Base-by-base conservation (phyloP, 352 stramenopile species). In the Globisporangium cederbergense region DNA sequence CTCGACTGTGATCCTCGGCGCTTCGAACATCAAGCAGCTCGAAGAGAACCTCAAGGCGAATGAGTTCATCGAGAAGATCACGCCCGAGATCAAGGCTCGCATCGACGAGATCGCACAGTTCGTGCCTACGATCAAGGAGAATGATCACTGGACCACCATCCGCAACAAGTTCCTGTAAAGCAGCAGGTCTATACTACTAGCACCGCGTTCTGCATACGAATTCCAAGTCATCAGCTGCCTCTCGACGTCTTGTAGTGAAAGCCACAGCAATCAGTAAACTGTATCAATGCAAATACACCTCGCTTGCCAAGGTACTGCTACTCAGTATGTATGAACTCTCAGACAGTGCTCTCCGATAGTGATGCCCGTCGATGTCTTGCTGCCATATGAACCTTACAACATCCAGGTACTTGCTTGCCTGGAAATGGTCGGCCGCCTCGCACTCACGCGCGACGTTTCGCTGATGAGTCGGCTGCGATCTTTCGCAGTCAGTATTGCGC, bases 31-130 rank as follows among this genome's bases (percentile, higher is more conserved):
- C 20, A 25, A 65, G 2, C 75, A 83, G 50, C 58, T 83, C 8
- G 70, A 84, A 20, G 75, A 84, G 28, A 83, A 83, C 66, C 40
- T 61, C 32, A 53, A 61, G 40, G 65, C 75, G 16, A 49, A 49
- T 10, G 43, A 13, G 13, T 25, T 49, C 7, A 25, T 49, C 18
- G 43, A 49, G 5, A 49, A 49, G 43, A 25, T 49, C 43, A 49
- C 43, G 43, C 43, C 43, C 0, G 43, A 49, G 5, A 49, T 49
- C 16, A 49, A 49, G 43, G 43, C 14, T 3, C 43, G 43, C 5
- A 49, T 49, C 16, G 43, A 25, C 43, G 43, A 49, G 5, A 49
- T 49, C 43, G 16, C 4, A 18, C 52, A 58, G 30, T 58, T 58
- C 2, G 16, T 30, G 51, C 51, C 51, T 2, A 13, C 7, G 32